Conservation (phyloP, 768 basidiomycete species). For the Galerina marginata region DNA sequence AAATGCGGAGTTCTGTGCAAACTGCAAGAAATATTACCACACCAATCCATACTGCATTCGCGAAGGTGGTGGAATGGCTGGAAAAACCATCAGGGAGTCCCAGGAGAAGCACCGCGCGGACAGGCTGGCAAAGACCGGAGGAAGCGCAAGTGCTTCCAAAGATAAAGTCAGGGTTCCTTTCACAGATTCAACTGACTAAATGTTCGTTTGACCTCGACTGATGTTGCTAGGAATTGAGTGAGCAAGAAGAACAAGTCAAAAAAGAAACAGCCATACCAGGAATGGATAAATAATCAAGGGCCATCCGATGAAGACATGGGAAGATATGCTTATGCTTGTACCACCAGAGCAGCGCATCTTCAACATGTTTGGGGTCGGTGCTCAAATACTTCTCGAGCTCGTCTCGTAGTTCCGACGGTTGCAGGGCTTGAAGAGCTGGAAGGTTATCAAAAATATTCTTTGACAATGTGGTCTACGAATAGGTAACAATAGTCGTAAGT, state of each 20-base stretch:
- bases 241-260: neutral
- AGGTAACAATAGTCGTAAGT: neutral
- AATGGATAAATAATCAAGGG: neutral
- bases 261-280: neutral
- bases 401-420: constrained; percentile 9
- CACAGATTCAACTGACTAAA: too few species aligned
- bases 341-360: constrained; percentile 17
- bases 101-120: too few species aligned
- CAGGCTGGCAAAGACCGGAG: too few species aligned
- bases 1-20: too few species aligned
- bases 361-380: constrained; percentile 31
- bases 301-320: constrained; percentile 19
- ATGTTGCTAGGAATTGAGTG: neutral
- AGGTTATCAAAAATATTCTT: constrained; percentile 32
- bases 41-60: too few species aligned
- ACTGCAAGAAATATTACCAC: too few species aligned
- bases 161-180: too few species aligned
- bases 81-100: too few species aligned
- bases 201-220: constrained; percentile 1
- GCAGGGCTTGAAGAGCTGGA: constrained; percentile 17
- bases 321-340: constrained; percentile 6
- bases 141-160: too few species aligned
- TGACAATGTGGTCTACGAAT: neutral
- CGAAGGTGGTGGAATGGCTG: too few species aligned
- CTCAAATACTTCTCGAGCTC: constrained; percentile 23